Evolutionary conservation across 2,329 filamentous ascomycete species (phyloP), one percentile per base, ranked within the genome.

Genomic region (Fonsecaea pugnacius): DNA sequence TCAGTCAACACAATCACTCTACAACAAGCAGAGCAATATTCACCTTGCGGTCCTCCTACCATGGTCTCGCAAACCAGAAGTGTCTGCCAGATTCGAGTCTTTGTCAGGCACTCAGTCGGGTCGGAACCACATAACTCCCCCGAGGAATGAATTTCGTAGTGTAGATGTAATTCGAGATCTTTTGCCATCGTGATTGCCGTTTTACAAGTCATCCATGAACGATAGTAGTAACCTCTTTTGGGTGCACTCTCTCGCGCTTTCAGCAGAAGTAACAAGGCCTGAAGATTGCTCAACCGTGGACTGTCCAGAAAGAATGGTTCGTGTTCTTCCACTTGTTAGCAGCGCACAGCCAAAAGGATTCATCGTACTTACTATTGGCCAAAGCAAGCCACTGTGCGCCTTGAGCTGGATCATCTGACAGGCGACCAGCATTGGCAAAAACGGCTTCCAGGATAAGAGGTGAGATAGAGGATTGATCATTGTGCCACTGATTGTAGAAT

Each of bases 201-300:
- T 59, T 96, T 94, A 21, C 96, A 87, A 4, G 91, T 91, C 87
- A 97, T 96, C 94, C 95, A 98, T 0, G 95, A 98, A 40, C 94
- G 89, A 78, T 95, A 98, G 76, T 95, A 98, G 75, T 98, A 98
- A 1, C 95, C 95, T 65, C 91, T 88, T 74, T 96, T 96, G 0
- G 94, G 93, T 8, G 90, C 88, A n/a, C 91, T 90, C 76, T 98
- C 94, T 68, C 92, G 86, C 1, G 94, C 95, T 76, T 98, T 98
- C 50, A 97, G 80, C 18, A 97, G 83, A 51, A 98, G 88, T 51
- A 97, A 79, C 66, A 96, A 82, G 2, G 92, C 94, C 78, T 98
- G 94, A 9, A 98, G 87, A 0, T 95, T 98, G 77, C 92, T 97
- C 53, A 98, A 74, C 56, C 94, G 85, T 1, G 94, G 92, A 27